Evolutionary conservation across 2,329 filamentous ascomycete genomes (phyloP).

Genomic region (Cladosporium sp.): DNA sequence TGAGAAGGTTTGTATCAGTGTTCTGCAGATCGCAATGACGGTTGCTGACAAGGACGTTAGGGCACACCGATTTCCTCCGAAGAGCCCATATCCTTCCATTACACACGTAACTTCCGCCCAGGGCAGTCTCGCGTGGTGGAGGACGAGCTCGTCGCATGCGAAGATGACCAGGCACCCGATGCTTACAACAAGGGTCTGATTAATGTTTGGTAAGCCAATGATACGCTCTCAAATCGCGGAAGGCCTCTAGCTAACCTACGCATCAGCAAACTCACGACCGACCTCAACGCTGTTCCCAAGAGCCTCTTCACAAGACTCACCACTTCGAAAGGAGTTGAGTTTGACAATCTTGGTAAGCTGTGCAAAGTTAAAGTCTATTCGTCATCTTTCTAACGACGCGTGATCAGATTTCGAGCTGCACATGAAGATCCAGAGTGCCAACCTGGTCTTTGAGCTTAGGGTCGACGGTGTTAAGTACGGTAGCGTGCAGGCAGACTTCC

Average conservation of each 20-base stretch:
- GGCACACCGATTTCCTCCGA: conserved; percentile 69
- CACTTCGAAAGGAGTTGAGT: conserved; percentile 72
- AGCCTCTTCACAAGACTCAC: conserved; percentile 68
- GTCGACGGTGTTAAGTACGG: conserved; percentile 74
- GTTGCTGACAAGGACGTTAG: conserved; percentile 24
- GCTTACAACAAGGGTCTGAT: conserved; percentile 48
- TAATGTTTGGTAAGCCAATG: conserved; percentile 51
- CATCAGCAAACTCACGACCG: conserved; percentile 66
- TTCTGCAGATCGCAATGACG: background rate
- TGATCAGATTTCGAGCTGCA: conserved; percentile 65
- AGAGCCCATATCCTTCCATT: conserved; percentile 72
- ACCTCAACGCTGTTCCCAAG: conserved; percentile 67
- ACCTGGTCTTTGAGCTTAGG: conserved; percentile 69
- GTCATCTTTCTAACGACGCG: background rate
- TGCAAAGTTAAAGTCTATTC: too few relatives aligned
- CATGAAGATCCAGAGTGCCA: conserved; percentile 75
- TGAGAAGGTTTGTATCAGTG: conserved; percentile 54
- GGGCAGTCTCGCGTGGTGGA: conserved; percentile 71
- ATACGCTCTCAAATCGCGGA: conserved; percentile 28
- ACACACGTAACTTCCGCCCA: conserved; percentile 76
- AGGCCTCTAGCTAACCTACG: background rate
- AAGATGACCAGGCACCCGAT: conserved; percentile 59
- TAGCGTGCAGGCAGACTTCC: conserved; percentile 68
- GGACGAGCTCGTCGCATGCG: conserved; percentile 72
- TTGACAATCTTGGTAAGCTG: conserved; percentile 57